Evolutionary conservation across 495 filamentous ascomycete species (phyloP).

Genomic region (Hapsidospora chrysogenum): DNA sequence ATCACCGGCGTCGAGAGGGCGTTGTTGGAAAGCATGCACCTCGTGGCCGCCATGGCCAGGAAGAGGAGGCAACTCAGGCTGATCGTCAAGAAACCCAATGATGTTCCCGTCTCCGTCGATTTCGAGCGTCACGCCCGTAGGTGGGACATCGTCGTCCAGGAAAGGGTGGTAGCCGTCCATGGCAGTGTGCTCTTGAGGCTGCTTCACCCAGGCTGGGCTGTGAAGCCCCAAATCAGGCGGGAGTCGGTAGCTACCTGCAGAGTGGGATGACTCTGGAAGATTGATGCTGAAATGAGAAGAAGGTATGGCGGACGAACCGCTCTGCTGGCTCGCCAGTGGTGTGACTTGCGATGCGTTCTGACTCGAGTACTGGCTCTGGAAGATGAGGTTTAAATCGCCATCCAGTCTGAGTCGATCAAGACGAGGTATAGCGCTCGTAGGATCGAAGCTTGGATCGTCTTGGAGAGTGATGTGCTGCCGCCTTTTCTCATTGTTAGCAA

Average conservation of each 20-base stretch:
- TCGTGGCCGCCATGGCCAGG: not conserved
- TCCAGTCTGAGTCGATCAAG: too few relatives aligned
- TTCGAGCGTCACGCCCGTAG: slow-evolving; percentile 12
- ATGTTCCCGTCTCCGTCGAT: slow-evolving; percentile 16
- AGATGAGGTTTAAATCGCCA: slow-evolving; percentile 4
- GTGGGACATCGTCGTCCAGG: slow-evolving; percentile 9
- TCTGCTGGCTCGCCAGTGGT: slow-evolving; percentile 7
- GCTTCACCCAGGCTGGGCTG: slow-evolving; percentile 5
- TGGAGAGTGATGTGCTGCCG: slow-evolving; percentile 61
- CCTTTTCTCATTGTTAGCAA: slow-evolving; percentile 30
- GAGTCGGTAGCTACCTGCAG: slow-evolving; percentile 4
- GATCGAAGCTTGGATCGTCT: slow-evolving; percentile 79
- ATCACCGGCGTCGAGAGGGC: not conserved
- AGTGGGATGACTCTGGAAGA: slow-evolving; percentile 8
- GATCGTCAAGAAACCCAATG: slow-evolving; percentile 7
- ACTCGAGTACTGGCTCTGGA: slow-evolving; percentile 14
- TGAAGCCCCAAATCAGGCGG: slow-evolving; percentile 10
- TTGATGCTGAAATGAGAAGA: slow-evolving; percentile 10
- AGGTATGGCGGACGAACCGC: not conserved
- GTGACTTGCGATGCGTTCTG: slow-evolving; percentile 16
- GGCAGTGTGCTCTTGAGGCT: slow-evolving; percentile 3
- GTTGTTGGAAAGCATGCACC: not conserved
- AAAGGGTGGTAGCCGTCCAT: slow-evolving; percentile 2
- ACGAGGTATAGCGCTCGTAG: too few relatives aligned
- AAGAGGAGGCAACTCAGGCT: slow-evolving; percentile 3